Conservation (phyloP, 495 filamentous ascomycete species). For the Aspergillus carlsbadensis region DNA sequence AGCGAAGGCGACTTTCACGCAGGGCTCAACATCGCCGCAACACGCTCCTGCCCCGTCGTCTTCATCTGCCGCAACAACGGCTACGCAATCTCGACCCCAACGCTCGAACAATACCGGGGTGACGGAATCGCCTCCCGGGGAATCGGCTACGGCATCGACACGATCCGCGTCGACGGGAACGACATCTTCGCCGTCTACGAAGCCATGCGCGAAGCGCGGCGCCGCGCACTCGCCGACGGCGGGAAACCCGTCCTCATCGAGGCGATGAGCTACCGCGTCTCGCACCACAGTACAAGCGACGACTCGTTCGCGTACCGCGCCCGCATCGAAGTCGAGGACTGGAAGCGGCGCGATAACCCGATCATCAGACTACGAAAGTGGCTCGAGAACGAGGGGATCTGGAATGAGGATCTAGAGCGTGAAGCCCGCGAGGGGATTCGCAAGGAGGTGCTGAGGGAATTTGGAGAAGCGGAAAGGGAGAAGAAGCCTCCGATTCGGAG, state of each 20-base stretch:
- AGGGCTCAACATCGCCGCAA: slow-evolving; percentile 94
- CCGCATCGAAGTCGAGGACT: slow-evolving; percentile 92
- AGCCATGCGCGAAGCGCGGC: slow-evolving; percentile 74
- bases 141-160: slow-evolving; percentile 96
- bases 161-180: slow-evolving; percentile 94
- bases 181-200: slow-evolving; percentile 94
- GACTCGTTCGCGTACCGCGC: slow-evolving; percentile 97
- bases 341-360: slow-evolving; percentile 95
- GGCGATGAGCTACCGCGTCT: slow-evolving; percentile 96
- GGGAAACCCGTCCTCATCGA: slow-evolving; percentile 85
- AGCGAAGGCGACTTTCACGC: slow-evolving; percentile 98
- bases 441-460: slow-evolving; percentile 78
- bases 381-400: slow-evolving; percentile 75
- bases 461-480: slow-evolving; percentile 81
- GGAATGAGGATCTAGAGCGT: slow-evolving; percentile 82
- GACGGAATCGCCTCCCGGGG: slow-evolving; percentile 95
- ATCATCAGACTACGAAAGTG: slow-evolving; percentile 90
- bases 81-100: slow-evolving; percentile 92
- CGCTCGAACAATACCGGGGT: slow-evolving; percentile 92
- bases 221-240: slow-evolving; percentile 72
- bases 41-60: slow-evolving; percentile 82
- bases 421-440: slow-evolving; percentile 64
- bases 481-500: slow-evolving; percentile 78
- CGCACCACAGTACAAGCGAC: slow-evolving; percentile 96
- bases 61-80: slow-evolving; percentile 99